phyloP scores from a whole-genome alignment of 2,329 filamentous ascomycete species.

The Paraphaeosphaeria sporulosa region DNA sequence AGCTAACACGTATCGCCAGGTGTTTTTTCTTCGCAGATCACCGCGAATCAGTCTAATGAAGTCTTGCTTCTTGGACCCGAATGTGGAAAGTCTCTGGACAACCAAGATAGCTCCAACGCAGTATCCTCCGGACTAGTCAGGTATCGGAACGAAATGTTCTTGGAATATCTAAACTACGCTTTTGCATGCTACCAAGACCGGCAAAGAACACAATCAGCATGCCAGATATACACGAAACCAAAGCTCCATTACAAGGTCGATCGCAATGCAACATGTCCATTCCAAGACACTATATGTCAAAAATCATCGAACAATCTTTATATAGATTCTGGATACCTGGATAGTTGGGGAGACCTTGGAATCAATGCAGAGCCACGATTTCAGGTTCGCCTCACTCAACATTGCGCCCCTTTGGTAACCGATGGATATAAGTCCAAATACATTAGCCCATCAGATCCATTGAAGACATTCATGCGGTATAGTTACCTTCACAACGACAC shows the following conservation, averaged over 20 bases:
- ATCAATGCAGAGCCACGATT: conserved; percentile 24
- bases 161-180: conserved; percentile 20
- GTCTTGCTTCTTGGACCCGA: conserved; percentile 36
- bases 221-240: conserved; percentile 12
- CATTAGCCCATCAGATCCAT: neutral
- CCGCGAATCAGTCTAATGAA: conserved; percentile 39
- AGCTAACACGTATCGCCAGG: conserved; percentile 8
- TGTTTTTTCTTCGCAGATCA: conserved; percentile 45
- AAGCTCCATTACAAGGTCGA: conserved; percentile 12
- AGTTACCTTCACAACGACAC: neutral
- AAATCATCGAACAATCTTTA: conserved; percentile 16
- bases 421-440: conserved; percentile 5
- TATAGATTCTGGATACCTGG: conserved; percentile 27
- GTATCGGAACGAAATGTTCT: neutral
- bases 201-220: neutral
- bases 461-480: conserved; percentile 2
- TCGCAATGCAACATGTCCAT: conserved; percentile 21
- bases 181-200: conserved; percentile 19
- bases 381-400: conserved; percentile 2
- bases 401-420: conserved; percentile 20
- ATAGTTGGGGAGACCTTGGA: conserved; percentile 30
- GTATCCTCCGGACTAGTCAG: neutral
- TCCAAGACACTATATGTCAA: conserved; percentile 17
- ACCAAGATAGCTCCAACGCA: too few relatives aligned
- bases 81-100: conserved; percentile 27